Conservation (phyloP, 371 early-diverging fungal genomes). For the Mucor lusitanicus region DNA sequence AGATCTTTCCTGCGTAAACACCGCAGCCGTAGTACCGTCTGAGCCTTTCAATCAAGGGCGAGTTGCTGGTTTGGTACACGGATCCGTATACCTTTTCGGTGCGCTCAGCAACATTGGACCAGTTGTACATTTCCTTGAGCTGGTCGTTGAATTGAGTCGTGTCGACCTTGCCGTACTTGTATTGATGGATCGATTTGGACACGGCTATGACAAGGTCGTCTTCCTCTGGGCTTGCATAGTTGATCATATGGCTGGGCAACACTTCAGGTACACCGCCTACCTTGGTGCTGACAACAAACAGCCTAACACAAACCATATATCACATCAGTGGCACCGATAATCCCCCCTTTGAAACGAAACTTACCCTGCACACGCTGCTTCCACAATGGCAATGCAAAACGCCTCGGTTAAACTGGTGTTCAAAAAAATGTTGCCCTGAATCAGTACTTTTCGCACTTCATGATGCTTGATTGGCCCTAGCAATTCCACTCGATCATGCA, state of each 20-base stretch:
- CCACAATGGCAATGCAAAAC: constrained; percentile 99
- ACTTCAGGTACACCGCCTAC: constrained; percentile 99
- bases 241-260: constrained; percentile 93
- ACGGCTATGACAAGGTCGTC: constrained; percentile 83
- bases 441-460: constrained; percentile 86
- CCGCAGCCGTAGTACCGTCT: constrained; percentile 90
- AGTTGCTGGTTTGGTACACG: constrained; percentile 62
- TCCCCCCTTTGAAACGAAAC: neutral
- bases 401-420: constrained; percentile 99
- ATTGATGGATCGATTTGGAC: constrained; percentile 72
- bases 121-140: constrained; percentile 93
- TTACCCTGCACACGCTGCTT: constrained; percentile 97
- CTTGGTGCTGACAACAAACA: constrained; percentile 96
- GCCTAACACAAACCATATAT: constrained; percentile 43
- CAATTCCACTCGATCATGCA: constrained; percentile 94
- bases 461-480: constrained; percentile 89
- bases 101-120: constrained; percentile 93
- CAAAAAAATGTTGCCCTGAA: constrained; percentile 96
- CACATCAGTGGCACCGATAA: neutral
- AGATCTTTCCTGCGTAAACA: constrained; percentile 89
- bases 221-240: constrained; percentile 90
- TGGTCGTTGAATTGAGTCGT: constrained; percentile 78
- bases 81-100: constrained; percentile 86
- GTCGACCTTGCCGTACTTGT: constrained; percentile 69
- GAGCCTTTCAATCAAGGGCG: constrained; percentile 85